Evolutionary conservation across 2,329 filamentous ascomycete species (phyloP).

Genomic region (Thielaviopsis cerberus): DNA sequence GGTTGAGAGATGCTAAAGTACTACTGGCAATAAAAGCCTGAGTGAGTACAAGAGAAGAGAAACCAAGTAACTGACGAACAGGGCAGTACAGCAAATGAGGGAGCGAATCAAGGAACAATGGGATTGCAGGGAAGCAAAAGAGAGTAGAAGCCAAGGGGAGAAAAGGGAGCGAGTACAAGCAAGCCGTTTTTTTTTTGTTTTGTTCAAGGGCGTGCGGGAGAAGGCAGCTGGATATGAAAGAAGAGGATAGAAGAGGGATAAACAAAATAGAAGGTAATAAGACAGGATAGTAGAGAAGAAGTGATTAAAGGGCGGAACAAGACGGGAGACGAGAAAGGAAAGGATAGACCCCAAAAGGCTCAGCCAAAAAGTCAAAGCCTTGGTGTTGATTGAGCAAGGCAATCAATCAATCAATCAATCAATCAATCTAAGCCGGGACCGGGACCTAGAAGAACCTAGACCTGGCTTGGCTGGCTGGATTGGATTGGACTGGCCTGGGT

Average conservation of each 20-base stretch:
- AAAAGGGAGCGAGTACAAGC: neutral
- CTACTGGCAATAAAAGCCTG: neutral
- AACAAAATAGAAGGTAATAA: neutral
- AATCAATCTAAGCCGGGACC: neutral
- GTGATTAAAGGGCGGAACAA: too few relatives aligned
- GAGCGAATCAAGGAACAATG: neutral
- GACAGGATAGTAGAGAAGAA: too few relatives aligned
- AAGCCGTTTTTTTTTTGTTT: neutral
- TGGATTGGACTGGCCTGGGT: neutral
- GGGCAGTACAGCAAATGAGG: neutral
- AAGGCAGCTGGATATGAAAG: neutral
- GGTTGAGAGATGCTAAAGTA: neutral
- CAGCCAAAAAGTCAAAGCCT: neutral
- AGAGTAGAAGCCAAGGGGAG: neutral
- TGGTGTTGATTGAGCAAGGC: neutral
- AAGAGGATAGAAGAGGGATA: neutral
- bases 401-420: neutral
- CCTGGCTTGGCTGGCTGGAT: neutral
- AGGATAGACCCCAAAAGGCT: neutral
- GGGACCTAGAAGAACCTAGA: neutral
- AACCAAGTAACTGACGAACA: neutral
- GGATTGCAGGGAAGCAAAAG: neutral
- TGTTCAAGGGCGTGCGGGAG: neutral
- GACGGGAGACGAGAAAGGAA: neutral
- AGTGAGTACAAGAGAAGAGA: neutral